Evolutionary conservation across 768 basidiomycete genomes (phyloP).

Genomic region (Mycena capillaripes): DNA sequence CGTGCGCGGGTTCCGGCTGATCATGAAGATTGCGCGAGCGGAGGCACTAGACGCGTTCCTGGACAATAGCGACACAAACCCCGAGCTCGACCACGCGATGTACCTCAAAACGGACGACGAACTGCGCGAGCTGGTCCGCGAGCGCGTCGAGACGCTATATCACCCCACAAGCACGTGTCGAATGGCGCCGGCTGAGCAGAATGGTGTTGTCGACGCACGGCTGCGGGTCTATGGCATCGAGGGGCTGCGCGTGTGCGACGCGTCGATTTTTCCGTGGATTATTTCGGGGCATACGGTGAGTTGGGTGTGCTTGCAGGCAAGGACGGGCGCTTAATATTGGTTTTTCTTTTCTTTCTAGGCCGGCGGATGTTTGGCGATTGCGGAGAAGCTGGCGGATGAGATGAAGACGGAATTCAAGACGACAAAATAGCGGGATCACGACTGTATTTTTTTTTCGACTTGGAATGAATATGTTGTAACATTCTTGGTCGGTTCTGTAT

Average conservation of each 20-base stretch:
- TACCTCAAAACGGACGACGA: slow-evolving; percentile 57
- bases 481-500: no score
- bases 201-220: slow-evolving; percentile 44
- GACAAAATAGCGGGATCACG: slow-evolving; percentile 1
- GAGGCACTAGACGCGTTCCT: slow-evolving; percentile 55
- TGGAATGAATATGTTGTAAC: slow-evolving; percentile 16
- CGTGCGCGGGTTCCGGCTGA: slow-evolving; percentile 56
- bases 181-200: slow-evolving; percentile 58
- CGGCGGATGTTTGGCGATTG: slow-evolving; percentile 49
- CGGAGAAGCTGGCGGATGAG: slow-evolving; percentile 52
- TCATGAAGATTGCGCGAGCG: slow-evolving; percentile 54
- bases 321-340: no score
- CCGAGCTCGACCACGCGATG: slow-evolving; percentile 56
- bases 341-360: no score
- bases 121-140: slow-evolving; percentile 54
- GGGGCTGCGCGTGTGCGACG: slow-evolving; percentile 62
- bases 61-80: slow-evolving; percentile 48
- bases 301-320: slow-evolving; percentile 15
- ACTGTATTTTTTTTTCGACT: slow-evolving; percentile 18
- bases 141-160: slow-evolving; percentile 62
- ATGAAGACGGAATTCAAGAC: slow-evolving; percentile 44
- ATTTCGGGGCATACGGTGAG: slow-evolving; percentile 63
- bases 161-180: slow-evolving; percentile 62
- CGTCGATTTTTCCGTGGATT: slow-evolving; percentile 61
- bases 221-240: slow-evolving; percentile 51